Evolutionary conservation across 352 stramenopile genomes (phyloP).

Genomic region (Pseudoperonospora humuli): DNA sequence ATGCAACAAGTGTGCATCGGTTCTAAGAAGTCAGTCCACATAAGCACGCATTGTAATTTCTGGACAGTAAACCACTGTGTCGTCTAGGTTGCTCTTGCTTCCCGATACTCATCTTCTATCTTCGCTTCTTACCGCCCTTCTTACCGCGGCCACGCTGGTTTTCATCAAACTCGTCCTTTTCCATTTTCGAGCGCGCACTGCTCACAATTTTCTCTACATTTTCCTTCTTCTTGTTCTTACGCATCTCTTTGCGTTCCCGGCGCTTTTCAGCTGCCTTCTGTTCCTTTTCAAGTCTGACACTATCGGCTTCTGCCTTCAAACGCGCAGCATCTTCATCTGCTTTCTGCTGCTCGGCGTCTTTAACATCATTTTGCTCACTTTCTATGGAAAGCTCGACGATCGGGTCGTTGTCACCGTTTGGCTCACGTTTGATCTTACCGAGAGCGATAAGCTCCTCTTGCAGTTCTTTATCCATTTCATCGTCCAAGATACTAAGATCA

Average conservation of each 20-base stretch:
- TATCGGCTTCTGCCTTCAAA: conserved; percentile 34
- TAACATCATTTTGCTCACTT: conserved; percentile 7
- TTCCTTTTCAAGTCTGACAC: conserved; percentile 57
- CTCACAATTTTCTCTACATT: conserved; percentile 63
- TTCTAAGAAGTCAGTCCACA: conserved; percentile 31
- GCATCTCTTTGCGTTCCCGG: conserved; percentile 70
- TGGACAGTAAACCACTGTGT: not conserved
- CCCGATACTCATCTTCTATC: conserved; percentile 6
- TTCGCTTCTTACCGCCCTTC: conserved; percentile 31
- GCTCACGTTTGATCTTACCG: conserved; percentile 22
- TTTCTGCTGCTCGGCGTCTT: conserved; percentile 20
- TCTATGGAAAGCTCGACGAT: conserved; percentile 1
- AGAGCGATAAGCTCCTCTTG: conserved; percentile 46
- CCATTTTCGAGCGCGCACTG: conserved; percentile 33
- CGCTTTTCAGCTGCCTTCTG: conserved; percentile 74
- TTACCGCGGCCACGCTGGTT: conserved; percentile 28
- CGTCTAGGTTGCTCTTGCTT: not conserved
- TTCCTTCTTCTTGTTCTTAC: conserved; percentile 76
- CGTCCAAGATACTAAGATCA: conserved; percentile 49
- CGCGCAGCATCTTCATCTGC: conserved; percentile 27
- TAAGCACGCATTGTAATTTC: conserved; percentile 1
- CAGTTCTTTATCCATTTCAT: conserved; percentile 49
- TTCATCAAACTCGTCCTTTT: conserved; percentile 28
- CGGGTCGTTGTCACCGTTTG: not conserved
- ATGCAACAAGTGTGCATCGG: conserved; percentile 42